Evolutionary conservation across 2,329 filamentous ascomycete genomes (phyloP), one percentile per base, ranked within the genome.

Genomic region (Didymella keratinophila): DNA sequence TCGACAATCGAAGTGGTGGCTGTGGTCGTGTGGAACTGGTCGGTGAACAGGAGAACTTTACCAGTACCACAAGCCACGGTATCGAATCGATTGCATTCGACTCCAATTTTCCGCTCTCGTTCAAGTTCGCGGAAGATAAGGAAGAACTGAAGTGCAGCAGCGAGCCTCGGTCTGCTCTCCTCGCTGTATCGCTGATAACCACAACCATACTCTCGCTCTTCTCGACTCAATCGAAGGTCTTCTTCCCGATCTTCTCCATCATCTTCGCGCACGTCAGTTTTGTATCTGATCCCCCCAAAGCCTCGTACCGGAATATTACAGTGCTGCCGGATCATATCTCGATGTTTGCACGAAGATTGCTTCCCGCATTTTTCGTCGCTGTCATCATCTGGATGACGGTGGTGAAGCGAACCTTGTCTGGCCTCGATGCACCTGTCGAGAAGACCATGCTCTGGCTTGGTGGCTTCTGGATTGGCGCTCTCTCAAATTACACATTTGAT

Each of bases 401-500:
- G 45, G 84, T 94, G n/a, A 83, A 87, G 16, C 89, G 90, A 45
- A 88, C 91, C 0, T 83, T 97, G 34, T 78, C 76, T 1, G 89
- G 88, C 1, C 82, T 97, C 5, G 89, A 85, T 0, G 92, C 93
- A 0, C 93, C 96, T 70, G 67, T 96, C 43, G 93, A 97, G 72
- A 97, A 96, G 81, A 90, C 92, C 0, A 76, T 97, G 1, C 81
- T 98, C 28, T 98, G 93, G 89, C 82, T 98, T 1, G 93, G 93
- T 0, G 89, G 87, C 12, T 92, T 90, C 72, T 98, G 95, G 89
- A 87, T 97, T 43, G 94, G 93, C 16, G 89, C 92, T 1, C 79
- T 98, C 62, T 93, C 93, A 66, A 98, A 98, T 75, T 95, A 97
- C 76, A 97, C 95, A 0, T 91, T 98, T 69, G 90, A 92, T 63